Evolutionary conservation across 768 basidiomycete genomes (phyloP), one percentile per base, ranked within the genome.

Genomic region (Termitomyces sp.): DNA sequence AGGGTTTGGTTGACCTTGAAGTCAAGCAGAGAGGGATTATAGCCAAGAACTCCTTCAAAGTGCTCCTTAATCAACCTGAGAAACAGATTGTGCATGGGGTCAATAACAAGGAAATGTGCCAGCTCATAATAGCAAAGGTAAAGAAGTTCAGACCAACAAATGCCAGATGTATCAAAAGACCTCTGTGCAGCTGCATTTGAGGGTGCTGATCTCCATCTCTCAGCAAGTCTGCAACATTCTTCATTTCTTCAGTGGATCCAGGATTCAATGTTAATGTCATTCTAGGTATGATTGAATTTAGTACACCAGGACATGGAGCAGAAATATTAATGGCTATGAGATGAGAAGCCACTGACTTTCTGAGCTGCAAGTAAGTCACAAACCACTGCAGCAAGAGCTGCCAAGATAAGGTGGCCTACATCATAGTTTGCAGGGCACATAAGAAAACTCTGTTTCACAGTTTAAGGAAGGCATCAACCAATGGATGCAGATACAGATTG

Each of bases 41-140:
- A 51, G 8, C 67, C 65, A 53, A 68, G 62, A 37, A 72, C 62
- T 0, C 51, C 10, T 4, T 62, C 61, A 45, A 62, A 59, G 43
- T 69, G 68, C 16, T 59, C 53, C 35, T 63, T 66, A 34, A 62
- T 63, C 23, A 62, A 52, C 11, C 66, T 63, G 9, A 71, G 61
- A 19, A 62, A 62, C 6, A n/a, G 51, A 42, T 60, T 56, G 52
- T 74, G 73, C 73, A 74, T 74, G 12, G 68, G 41, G 32, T 74
- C 72, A n/a, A 71, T 53, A 4, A 67, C 57, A 3, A 66, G 53
- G 27, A 63, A 65, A 2, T 16, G 45, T 6, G 66, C 51, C 1
- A 70, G 66, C 17, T 70, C 54, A 62, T 71, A 74, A 49, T 74
- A 73, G 4, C 69, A 64, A 4, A 74, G 62, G 1, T 60, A 25